phyloP scores from a whole-genome alignment of 208 protist species.

The Trypanosoma boissoni region DNA sequence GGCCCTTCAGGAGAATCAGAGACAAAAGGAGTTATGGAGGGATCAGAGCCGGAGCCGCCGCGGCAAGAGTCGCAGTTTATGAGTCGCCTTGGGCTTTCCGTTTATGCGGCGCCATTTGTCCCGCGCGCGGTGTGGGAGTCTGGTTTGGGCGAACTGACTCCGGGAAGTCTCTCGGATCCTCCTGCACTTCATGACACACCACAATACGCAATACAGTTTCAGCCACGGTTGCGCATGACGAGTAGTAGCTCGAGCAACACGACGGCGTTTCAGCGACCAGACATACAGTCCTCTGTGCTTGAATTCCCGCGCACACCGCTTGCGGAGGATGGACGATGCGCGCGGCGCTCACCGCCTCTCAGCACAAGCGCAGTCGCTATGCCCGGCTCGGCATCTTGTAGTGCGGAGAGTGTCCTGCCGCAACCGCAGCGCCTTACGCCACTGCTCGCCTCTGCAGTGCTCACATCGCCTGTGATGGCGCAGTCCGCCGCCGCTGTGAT shows the following conservation, averaged over 20 bases:
- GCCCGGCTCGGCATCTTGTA: not conserved
- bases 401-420: too few relatives aligned
- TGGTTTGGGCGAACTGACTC: too few relatives aligned
- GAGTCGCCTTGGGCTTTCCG: slow-evolving; percentile 22
- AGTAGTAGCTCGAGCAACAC: not conserved
- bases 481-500: too few relatives aligned
- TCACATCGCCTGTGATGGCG: too few relatives aligned
- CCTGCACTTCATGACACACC: too few relatives aligned
- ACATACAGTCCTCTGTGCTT: not conserved
- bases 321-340: not conserved
- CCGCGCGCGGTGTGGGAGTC: not conserved
- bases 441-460: too few relatives aligned
- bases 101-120: slow-evolving; percentile 26
- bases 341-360: not conserved
- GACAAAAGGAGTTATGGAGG: too few relatives aligned
- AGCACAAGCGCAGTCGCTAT: not conserved
- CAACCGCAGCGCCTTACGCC: too few relatives aligned
- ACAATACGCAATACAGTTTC: too few relatives aligned
- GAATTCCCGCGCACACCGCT: slow-evolving; percentile 17
- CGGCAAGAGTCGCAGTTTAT: slow-evolving; percentile 10
- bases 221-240: too few relatives aligned
- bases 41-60: not conserved
- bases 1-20: too few relatives aligned
- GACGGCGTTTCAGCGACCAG: not conserved
- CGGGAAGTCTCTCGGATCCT: too few relatives aligned